A percentile compares a stretch with the other conserved stretches of the same genome.
phyloP scores from a whole-genome alignment of 805 yeast species.

The Millerago galiae region DNA sequence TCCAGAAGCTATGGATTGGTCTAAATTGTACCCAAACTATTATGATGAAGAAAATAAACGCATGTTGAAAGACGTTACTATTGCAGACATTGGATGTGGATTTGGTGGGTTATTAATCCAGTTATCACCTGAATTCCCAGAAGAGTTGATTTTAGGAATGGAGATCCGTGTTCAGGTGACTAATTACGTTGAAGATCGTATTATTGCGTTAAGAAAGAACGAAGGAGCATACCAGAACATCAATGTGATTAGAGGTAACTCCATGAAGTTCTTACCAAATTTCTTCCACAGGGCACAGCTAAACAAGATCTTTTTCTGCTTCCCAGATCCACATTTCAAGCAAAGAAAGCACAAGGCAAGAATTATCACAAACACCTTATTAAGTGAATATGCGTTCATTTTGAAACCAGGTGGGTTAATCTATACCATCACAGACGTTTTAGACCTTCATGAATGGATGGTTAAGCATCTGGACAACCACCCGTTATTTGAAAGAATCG shows the following conservation, averaged over 20 bases:
- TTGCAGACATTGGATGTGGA: constrained; percentile 97
- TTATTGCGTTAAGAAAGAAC: constrained; percentile 70
- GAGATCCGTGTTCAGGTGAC: constrained; percentile 98
- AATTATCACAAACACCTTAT: constrained; percentile 82
- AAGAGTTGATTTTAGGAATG: constrained; percentile 81
- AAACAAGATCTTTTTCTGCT: constrained; percentile 92
- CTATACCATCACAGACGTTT: constrained; percentile 94
- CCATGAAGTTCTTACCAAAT: constrained; percentile 96
- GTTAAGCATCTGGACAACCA: constrained; percentile 84
- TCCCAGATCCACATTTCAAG: constrained; percentile 99
- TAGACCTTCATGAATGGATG: constrained; percentile 95
- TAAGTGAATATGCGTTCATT: constrained; percentile 89
- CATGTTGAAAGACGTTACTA: constrained; percentile 56
- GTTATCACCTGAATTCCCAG: constrained; percentile 71
- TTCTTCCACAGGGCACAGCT: constrained; percentile 80
- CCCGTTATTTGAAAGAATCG: constrained; percentile 80
- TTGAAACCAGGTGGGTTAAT: constrained; percentile 80
- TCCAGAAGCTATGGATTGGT: constrained; percentile 89
- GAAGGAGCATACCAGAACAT: constrained; percentile 65
- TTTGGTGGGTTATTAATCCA: constrained; percentile 87
- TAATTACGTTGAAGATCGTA: constrained; percentile 92
- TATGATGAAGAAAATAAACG: constrained; percentile 34
- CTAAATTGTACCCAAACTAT: constrained; percentile 60
- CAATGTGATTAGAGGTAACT: constrained; percentile 87
- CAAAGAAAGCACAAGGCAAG: constrained; percentile 96